Conservation (phyloP, 2,329 filamentous ascomycete species). For the Fusarium albidum region DNA sequence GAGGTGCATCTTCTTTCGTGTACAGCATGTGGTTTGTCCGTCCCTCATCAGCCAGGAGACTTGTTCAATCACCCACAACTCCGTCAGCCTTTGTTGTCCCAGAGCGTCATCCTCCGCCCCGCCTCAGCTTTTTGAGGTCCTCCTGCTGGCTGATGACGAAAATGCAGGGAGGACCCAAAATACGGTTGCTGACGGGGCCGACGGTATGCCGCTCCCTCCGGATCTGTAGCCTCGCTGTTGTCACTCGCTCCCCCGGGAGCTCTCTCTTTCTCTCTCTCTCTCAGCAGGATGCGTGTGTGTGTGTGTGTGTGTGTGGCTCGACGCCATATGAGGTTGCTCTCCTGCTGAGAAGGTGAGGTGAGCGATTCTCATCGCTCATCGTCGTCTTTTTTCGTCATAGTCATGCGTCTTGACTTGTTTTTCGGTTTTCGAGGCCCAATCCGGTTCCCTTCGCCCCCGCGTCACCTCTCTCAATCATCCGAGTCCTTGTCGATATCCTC, state of each 20-base stretch:
- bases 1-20: slow-evolving; percentile 28
- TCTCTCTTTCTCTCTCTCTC: background rate
- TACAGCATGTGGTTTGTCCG: slow-evolving; percentile 14
- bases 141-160: slow-evolving; percentile 8
- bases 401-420: slow-evolving; percentile 26
- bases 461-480: slow-evolving; percentile 35
- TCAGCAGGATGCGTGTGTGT: slow-evolving; percentile 10
- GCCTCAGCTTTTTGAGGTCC: slow-evolving; percentile 15
- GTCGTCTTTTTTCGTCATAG: slow-evolving; percentile 11
- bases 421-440: slow-evolving; percentile 27
- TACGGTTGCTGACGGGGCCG: slow-evolving; percentile 19
- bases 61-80: slow-evolving; percentile 18
- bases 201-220: slow-evolving; percentile 19
- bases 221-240: slow-evolving; percentile 27
- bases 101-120: slow-evolving; percentile 24
- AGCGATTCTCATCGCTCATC: slow-evolving; percentile 20
- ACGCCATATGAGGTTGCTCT: slow-evolving; percentile 14
- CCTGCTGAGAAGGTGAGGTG: slow-evolving; percentile 13
- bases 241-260: slow-evolving; percentile 25
- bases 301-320: too few relatives aligned
- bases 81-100: slow-evolving; percentile 21
- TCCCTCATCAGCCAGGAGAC: slow-evolving; percentile 20
- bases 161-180: slow-evolving; percentile 5
- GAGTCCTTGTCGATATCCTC: slow-evolving; percentile 36
- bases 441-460: slow-evolving; percentile 21